Evolutionary conservation across 2,329 filamentous ascomycete species (phyloP), one percentile per base, ranked within the genome.

Genomic region (Aspergillus versicolor): DNA sequence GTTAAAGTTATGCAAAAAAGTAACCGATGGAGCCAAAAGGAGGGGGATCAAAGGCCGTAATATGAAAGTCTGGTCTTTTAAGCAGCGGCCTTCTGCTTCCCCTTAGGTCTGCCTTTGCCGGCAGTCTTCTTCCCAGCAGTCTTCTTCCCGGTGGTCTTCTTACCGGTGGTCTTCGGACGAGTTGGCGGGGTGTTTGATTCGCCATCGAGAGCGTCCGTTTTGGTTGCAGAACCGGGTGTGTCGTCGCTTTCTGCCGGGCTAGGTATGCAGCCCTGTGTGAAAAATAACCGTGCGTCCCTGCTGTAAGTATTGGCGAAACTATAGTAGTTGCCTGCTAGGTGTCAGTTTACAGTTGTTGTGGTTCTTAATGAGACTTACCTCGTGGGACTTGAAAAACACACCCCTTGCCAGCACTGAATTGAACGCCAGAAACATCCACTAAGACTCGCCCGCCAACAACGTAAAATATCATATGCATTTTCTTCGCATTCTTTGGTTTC

Each of bases 381-480:
- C 93, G 85, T 22, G 94, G 94, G 60, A 99, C 92, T 73, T 96
- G 92, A 83, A 91, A 97, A 73, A 92, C 89, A 52, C 93, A 93
- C 41, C 93, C 92, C 65, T 89, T 91, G 38, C 88, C 86, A 62
- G 96, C 92, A 56, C 88, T 86, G 71, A 99, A 97, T 57, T 75
- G 73, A 6, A 78, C 72, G 5, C 74, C 74, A 6, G 72, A 74
- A 12, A 77, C 89, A 27, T 86, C 89, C 19, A 96, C 92, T 63
- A 86, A 81, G 19, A 97, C 91, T 62, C 89, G 87, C 21, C 94
- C 94, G 44, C 84, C 83, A 65, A 91, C 88, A 30, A 99, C 89
- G 66, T 96, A 97, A 74, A 97, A 97, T 1, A 90, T 88, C 88
- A 99, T 94, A 70, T 97, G 92, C 91, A 97, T 97, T 77, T 90